Percentiles rank a stretch among this genome's conserved stretches.
Conservation (phyloP, 495 filamentous ascomycete genomes). For the Lepidopterella palustris region DNA sequence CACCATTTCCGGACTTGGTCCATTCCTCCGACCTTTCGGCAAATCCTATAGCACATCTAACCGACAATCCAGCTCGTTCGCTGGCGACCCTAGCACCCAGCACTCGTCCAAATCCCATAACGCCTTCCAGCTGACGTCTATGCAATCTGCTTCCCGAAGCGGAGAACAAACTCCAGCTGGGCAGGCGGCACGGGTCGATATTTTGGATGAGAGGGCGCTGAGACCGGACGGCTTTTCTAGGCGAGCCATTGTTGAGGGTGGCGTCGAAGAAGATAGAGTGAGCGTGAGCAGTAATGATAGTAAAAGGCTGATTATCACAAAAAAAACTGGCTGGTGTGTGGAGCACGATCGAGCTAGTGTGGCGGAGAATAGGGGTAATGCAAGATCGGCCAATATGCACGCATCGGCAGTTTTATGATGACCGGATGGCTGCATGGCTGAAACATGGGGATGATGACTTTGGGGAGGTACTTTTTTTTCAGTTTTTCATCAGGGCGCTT, state of each 20-base stretch:
- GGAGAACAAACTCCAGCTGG: not conserved
- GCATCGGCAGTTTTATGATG: too few species aligned
- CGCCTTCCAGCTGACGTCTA: not conserved
- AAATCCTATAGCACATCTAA: constrained; percentile 4
- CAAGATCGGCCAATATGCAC: not conserved
- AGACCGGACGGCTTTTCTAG: not conserved
- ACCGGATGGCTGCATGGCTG: too few species aligned
- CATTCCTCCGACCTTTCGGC: constrained; percentile 21
- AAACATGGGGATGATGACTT: too few species aligned
- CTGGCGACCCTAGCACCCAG: not conserved
- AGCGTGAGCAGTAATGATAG: constrained; percentile 15
- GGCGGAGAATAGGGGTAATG: not conserved
- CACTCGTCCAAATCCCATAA: not conserved
- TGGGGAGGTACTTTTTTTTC: too few species aligned
- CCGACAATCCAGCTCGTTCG: not conserved
- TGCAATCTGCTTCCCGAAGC: not conserved
- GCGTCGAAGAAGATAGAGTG: constrained; percentile 1
- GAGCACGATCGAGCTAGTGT: constrained; percentile 11
- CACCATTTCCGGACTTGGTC: constrained; percentile 18
- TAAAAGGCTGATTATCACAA: constrained; percentile 18
- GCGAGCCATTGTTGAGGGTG: not conserved
- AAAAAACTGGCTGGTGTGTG: constrained; percentile 14
- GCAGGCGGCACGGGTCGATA: not conserved
- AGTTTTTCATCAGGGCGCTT: too few species aligned
- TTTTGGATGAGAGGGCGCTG: not conserved